Conservation (phyloP, 2,329 filamentous ascomycete species). For the Trichoderma cornu-damae region DNA sequence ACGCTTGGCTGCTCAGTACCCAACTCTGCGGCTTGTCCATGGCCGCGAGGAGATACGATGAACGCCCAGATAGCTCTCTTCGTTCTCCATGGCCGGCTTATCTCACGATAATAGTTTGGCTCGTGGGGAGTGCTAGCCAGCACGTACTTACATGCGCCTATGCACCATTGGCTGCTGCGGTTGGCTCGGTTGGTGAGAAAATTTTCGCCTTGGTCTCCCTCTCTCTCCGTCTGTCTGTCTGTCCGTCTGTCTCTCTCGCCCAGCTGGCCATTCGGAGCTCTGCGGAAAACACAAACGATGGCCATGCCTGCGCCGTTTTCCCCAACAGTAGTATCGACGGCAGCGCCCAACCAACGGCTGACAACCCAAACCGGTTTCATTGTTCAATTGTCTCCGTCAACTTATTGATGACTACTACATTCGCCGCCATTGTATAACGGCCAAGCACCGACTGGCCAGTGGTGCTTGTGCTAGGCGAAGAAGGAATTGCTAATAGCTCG, state of each 20-base stretch:
- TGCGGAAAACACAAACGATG: not conserved
- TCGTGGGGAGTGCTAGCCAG: not conserved
- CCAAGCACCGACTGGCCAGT: not conserved
- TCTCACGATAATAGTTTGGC: constrained; percentile 8
- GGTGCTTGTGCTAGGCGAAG: not conserved
- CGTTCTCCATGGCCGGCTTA: not conserved
- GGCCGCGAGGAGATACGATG: not conserved
- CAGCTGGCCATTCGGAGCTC: constrained; percentile 6
- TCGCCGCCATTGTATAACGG: constrained; percentile 3
- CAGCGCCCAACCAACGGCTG: constrained; percentile 4
- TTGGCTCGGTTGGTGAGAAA: constrained; percentile 17
- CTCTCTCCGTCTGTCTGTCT: too few species aligned
- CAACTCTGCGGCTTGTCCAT: constrained; percentile 1
- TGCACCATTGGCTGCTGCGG: constrained; percentile 1
- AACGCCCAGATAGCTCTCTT: not conserved
- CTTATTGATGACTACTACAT: constrained; percentile 1
- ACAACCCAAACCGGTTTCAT: not conserved
- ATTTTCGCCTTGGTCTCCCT: not conserved
- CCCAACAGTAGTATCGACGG: constrained; percentile 6
- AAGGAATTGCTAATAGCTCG: not conserved
- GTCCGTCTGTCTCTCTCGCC: not conserved
- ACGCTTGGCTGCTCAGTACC: constrained; percentile 1
- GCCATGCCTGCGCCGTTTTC: constrained; percentile 3
- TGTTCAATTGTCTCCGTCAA: constrained; percentile 4
- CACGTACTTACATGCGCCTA: constrained; percentile 1